Base-by-base conservation (phyloP, 2,329 filamentous ascomycete genomes). In the Nemania serpens region DNA sequence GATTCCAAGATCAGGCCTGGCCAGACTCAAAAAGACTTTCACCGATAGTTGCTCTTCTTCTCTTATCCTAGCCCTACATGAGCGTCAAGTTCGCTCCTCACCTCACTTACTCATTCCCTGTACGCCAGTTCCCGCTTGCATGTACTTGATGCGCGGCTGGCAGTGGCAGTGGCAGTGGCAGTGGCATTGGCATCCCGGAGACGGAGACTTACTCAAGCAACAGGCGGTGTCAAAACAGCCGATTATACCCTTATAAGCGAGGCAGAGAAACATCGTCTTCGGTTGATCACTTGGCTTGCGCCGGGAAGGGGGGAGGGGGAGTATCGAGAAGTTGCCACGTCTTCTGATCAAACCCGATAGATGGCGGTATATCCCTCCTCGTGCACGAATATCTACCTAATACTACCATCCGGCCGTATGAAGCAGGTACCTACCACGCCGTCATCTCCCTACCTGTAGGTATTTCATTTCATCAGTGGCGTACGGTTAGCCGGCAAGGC, bases 401-500 rank as follows among this genome's bases (percentile, higher is more conserved):
- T 37, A 36, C 29, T 22, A 43, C 39, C 5, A 9, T 33, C 29
- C 41, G 25, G 25, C 25, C 25, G 25, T 39, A 39, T 39, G 11
- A 13, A 39, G 11, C 15, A 39, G 36, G 36, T 39, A n/a, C 36
- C 36, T 39, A 5, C 20, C 34, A 34, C 46, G 43, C 39, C 39
- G 45, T 42, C 11, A 12, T 39, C 25, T 29, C 25, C 25, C 25
- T 29, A 3, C 25, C 25, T 29, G n/a, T n/a, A n/a, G 12, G 43
- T 43, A 25, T 52, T 49, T 37, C 18, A 29, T 46, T 22, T 43
- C 18, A 25, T 43, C 18, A 13, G 55, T 59, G 59, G 59, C 59
- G 59, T 47, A 48, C 55, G 55, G 59, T 46, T 62, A n/a, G 46
- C 29, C 59, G 59, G 59, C 55, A 62, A 55, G 59, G 59, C 59